Evolutionary conservation across 148 eudicot genomes (phyloP), one percentile per base, ranked within the genome.

Genomic region (Cornus kousa): DNA sequence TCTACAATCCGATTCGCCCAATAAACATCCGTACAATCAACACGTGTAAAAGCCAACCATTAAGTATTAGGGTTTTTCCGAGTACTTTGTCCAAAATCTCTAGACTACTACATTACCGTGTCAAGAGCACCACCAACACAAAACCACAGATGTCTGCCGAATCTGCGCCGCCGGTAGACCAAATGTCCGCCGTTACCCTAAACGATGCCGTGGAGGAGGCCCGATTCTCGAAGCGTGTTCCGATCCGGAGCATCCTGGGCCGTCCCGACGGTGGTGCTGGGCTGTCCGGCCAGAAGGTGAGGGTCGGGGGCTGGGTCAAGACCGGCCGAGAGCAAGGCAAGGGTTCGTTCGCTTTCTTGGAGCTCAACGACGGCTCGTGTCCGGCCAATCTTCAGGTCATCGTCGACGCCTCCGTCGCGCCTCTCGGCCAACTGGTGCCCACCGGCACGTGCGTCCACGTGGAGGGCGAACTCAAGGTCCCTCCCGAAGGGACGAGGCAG

Each of bases 261-360:
- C 85, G 84, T 4, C 82, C 92, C 23, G 95, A 96, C 82, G 91
- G 89, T 74, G 99, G 99, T 76, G 86, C 89, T 35, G 90, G 87
- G 0, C 78, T 96, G 2, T 87, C 97, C 75, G 97, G 98, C 33
- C 81, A 85, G 76, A 77, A 31, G 0, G 90, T 87, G 5, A 74
- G 85, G 11, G 84, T 96, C 70, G 94, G 93, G 2, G 99, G 99
- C 0, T 96, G 98, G 99, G 99, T 96, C 11, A 94, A 94, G 71
- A 92, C 97, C 0, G 99, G 99, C 11, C 79, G 99, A 0, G 90
- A 90, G 77, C 97, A 91, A 74, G 94, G 93, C 0, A 89, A 92
- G 31, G 92, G 92, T 1, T 33, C 87, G 0, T 90, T 96, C 73
- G 99, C 98, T 0, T 96, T 96, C 78, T 72, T 96, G 0, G 97